These are phyloP conservation scores for Exophiala xenobiotica DNA, from an alignment of 2,329 filamentous ascomycete genomes.

Conservation along the genomic window DNA sequence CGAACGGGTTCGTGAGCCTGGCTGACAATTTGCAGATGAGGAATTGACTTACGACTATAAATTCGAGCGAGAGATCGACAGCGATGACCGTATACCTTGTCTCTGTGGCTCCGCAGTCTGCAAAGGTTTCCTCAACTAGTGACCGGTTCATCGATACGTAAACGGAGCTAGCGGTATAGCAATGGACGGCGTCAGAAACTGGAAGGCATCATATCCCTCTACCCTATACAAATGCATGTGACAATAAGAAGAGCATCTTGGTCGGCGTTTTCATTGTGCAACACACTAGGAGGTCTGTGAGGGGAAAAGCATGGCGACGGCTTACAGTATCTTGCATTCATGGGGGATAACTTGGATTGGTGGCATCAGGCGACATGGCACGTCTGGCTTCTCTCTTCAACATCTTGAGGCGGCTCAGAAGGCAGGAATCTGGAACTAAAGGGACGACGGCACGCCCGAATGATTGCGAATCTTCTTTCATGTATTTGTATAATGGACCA, in stretches of 20 bases:
- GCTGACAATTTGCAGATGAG: constrained; percentile 66
- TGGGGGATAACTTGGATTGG: background rate
- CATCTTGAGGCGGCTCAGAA: background rate
- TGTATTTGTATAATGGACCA: constrained; percentile 12
- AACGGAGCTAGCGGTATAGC: background rate
- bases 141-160: background rate
- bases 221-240: constrained; percentile 15
- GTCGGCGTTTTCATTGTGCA: constrained; percentile 16
- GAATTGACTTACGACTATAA: constrained; percentile 99
- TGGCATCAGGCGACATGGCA: background rate
- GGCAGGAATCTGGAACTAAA: background rate
- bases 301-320: constrained; percentile 3
- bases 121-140: constrained; percentile 96
- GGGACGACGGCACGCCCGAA: constrained; percentile 7
- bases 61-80: constrained; percentile 95
- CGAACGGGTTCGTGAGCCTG: background rate
- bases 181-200: background rate
- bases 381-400: background rate
- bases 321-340: constrained; percentile 1
- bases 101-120: constrained; percentile 93
- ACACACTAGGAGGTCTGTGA: constrained; percentile 1
- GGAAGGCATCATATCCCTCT: constrained; percentile 1
- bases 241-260: constrained; percentile 10
- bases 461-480: constrained; percentile 2
- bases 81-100: constrained; percentile 92